Evolutionary conservation across 1,284 basidiomycete species (phyloP).

Genomic region (Ceratobasidium sp.): DNA sequence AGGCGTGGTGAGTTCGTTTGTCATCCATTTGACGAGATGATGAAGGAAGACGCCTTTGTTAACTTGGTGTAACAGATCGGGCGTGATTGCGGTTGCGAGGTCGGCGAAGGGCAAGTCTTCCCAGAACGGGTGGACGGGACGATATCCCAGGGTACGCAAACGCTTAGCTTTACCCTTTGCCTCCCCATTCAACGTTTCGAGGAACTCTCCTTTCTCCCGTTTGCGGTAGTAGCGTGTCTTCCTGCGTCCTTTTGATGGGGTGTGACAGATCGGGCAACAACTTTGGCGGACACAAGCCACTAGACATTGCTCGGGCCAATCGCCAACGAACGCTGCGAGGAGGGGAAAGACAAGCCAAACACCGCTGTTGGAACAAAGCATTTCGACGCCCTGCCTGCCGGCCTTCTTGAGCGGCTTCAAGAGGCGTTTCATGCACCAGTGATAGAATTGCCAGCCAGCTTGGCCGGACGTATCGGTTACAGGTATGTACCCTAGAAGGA

Average conservation of each 20-base stretch:
- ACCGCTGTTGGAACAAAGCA: slow-evolving; percentile 34
- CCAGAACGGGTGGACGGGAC: slow-evolving; percentile 48
- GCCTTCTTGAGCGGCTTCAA: slow-evolving; percentile 24
- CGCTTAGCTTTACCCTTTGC: background rate
- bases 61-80: slow-evolving; percentile 49
- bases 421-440: slow-evolving; percentile 34
- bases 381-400: background rate
- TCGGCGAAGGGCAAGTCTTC: slow-evolving; percentile 45
- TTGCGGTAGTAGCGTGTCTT: background rate
- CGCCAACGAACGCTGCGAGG: slow-evolving; percentile 34
- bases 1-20: background rate
- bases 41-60: slow-evolving; percentile 48
- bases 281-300: slow-evolving; percentile 13
- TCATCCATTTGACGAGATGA: slow-evolving; percentile 47
- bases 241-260: background rate
- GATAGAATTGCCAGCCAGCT: slow-evolving; percentile 24
- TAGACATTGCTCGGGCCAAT: slow-evolving; percentile 38
- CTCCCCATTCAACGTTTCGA: slow-evolving; percentile 13
- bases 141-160: slow-evolving; percentile 11
- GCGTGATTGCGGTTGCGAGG: slow-evolving; percentile 46
- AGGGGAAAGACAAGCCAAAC: slow-evolving; percentile 16
- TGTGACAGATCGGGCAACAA: slow-evolving; percentile 34
- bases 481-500: background rate
- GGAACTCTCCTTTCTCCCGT: slow-evolving; percentile 32
- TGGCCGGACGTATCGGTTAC: background rate